These are phyloP conservation scores for Neurospora sp. DNA, from an alignment of 495 filamentous ascomycete species.

Conservation along the genomic window DNA sequence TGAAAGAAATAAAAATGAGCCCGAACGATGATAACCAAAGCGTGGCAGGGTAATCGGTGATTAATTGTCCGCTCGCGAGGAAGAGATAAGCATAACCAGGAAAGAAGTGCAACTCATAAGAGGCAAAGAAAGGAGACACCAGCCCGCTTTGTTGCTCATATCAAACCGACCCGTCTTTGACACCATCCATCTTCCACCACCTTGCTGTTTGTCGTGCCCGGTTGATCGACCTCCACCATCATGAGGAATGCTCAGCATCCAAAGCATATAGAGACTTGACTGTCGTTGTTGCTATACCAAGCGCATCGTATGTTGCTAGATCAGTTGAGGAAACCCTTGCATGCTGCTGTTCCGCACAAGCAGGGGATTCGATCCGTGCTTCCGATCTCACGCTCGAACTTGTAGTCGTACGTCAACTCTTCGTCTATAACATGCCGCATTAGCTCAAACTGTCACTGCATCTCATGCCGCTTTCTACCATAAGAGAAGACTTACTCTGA, in stretches of 20 bases:
- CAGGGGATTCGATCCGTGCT: slow-evolving; percentile 94
- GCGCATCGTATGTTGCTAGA: not conserved
- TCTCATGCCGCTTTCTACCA: not conserved
- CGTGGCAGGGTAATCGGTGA: not conserved
- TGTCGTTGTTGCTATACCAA: not conserved
- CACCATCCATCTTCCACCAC: not conserved
- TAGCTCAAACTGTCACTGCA: slow-evolving; percentile 24
- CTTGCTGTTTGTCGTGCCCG: not conserved
- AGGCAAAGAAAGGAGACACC: not conserved
- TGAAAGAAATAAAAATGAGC: not conserved
- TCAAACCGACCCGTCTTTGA: not conserved
- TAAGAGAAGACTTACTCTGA: slow-evolving; percentile 57
- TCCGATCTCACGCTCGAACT: slow-evolving; percentile 95
- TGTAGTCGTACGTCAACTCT: slow-evolving; percentile 99
- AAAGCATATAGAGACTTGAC: not conserved
- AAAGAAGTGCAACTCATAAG: not conserved
- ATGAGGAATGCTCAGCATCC: not conserved
- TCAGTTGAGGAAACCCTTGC: slow-evolving; percentile 98
- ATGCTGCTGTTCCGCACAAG: slow-evolving; percentile 87
- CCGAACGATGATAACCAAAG: not conserved
- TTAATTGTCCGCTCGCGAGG: not conserved
- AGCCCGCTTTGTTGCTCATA: not conserved
- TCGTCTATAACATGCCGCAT: slow-evolving; percentile 58
- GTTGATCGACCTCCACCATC: not conserved
- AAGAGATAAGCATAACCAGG: not conserved